Evolutionary conservation across 2,329 filamentous ascomycete species (phyloP).

Genomic region (Aspergillus sp.): DNA sequence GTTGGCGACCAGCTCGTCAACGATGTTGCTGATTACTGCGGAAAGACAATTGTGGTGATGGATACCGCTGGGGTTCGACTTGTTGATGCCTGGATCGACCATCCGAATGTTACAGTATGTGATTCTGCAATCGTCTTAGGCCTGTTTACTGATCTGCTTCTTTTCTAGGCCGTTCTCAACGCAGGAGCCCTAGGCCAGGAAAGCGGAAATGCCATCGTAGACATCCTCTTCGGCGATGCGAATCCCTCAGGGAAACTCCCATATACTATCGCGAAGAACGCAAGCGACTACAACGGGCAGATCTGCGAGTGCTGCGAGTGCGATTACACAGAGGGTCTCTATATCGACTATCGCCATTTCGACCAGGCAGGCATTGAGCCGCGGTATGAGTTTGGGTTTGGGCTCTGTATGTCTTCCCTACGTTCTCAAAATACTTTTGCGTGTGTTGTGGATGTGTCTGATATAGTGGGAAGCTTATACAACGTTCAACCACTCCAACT

Average conservation of each 20-base stretch:
- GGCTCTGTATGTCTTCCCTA: background rate
- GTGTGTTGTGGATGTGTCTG: background rate
- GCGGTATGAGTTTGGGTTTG: background rate
- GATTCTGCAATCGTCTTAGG: slow-evolving; percentile 50
- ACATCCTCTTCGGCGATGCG: slow-evolving; percentile 78
- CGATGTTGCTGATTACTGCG: slow-evolving; percentile 69
- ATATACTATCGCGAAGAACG: slow-evolving; percentile 74
- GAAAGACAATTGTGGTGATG: slow-evolving; percentile 83
- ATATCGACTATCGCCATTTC: background rate
- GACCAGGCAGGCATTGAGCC: background rate
- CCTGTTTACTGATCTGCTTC: slow-evolving; percentile 58
- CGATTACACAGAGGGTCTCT: background rate
- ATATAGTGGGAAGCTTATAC: background rate
- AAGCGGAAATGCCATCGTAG: slow-evolving; percentile 73
- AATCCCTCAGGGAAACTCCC: slow-evolving; percentile 76
- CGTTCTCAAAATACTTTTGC: too few species aligned
- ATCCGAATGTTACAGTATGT: slow-evolving; percentile 79
- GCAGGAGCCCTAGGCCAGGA: slow-evolving; percentile 67
- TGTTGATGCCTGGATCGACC: slow-evolving; percentile 63
- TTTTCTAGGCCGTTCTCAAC: background rate
- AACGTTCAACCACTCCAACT: background rate
- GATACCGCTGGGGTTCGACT: slow-evolving; percentile 71
- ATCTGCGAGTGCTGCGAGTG: background rate
- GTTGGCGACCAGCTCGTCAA: slow-evolving; percentile 78
- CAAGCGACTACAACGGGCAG: slow-evolving; percentile 61